These are phyloP conservation scores for Backusella macrospora DNA, from an alignment of 192 early-diverging fungal species.

Conservation along the genomic window DNA sequence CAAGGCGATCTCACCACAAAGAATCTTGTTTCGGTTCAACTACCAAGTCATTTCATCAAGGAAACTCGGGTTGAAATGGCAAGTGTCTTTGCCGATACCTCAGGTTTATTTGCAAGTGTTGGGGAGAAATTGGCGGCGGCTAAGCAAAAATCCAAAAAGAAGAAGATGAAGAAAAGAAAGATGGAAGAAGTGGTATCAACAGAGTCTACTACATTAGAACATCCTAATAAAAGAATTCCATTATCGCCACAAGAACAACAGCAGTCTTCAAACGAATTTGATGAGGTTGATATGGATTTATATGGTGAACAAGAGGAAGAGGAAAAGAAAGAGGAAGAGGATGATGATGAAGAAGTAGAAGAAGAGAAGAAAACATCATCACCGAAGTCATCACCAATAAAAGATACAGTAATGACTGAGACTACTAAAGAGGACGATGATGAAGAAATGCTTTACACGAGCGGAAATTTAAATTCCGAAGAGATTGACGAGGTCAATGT, in stretches of 20 bases:
- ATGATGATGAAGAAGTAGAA: not conserved
- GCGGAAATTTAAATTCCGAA: conserved; percentile 24
- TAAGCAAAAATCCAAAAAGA: conserved; percentile 3
- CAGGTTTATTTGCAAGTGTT: conserved; percentile 28
- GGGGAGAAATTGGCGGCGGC: not conserved
- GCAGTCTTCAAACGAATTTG: conserved; percentile 39
- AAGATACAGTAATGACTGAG: conserved; percentile 2
- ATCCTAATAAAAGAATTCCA: not conserved
- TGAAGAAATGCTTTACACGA: conserved; percentile 51
- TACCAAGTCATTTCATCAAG: conserved; percentile 44
- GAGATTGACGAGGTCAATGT: conserved; percentile 42
- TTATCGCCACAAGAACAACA: not conserved
- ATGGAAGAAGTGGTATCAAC: not conserved
- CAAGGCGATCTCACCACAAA: conserved; percentile 59
- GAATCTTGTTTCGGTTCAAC: conserved; percentile 38
- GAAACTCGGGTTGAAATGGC: conserved; percentile 41
- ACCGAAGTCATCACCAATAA: not conserved
- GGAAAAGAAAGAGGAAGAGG: not conserved
- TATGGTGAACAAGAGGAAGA: conserved; percentile 39
- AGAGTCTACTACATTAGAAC: not conserved
- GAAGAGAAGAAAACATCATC: not conserved
- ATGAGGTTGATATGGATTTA: conserved; percentile 50
- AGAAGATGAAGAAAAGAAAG: conserved; percentile 20
- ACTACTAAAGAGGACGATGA: conserved; percentile 49
- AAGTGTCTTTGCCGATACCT: conserved; percentile 57